phyloP scores from a whole-genome alignment of 108 stramenopile species.

The Fragilariopsis cylindrus region DNA sequence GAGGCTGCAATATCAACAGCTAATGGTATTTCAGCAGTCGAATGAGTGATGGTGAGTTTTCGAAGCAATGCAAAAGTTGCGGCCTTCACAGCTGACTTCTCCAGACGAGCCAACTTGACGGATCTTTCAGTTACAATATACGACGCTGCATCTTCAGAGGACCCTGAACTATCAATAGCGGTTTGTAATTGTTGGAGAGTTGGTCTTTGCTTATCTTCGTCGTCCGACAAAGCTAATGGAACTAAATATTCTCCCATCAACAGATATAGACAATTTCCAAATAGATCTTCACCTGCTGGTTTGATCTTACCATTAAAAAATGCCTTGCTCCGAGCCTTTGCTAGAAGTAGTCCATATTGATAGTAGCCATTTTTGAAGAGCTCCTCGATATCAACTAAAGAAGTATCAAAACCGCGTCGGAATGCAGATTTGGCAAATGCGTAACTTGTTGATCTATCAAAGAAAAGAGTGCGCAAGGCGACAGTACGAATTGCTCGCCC shows the following conservation, averaged over 20 bases:
- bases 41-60: slow-evolving; percentile 46
- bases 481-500: slow-evolving; percentile 53
- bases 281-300: slow-evolving; percentile 57
- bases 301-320: slow-evolving; percentile 28
- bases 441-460: slow-evolving; percentile 43
- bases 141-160: slow-evolving; percentile 2
- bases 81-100: slow-evolving; percentile 1
- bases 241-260: slow-evolving; percentile 58
- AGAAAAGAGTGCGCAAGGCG: slow-evolving; percentile 51
- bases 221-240: slow-evolving; percentile 41
- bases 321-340: slow-evolving; percentile 39
- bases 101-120: neutral
- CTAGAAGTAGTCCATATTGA: slow-evolving; percentile 60
- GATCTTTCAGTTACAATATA: slow-evolving; percentile 22
- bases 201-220: slow-evolving; percentile 20
- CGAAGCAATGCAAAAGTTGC: slow-evolving; percentile 50
- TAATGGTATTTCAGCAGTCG: slow-evolving; percentile 49
- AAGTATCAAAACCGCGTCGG: slow-evolving; percentile 15
- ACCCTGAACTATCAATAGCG: slow-evolving; percentile 16
- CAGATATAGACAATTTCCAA: slow-evolving; percentile 58
- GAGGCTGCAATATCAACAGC: slow-evolving; percentile 64
- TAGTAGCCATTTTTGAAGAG: slow-evolving; percentile 70
- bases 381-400: slow-evolving; percentile 43
- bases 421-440: slow-evolving; percentile 25
- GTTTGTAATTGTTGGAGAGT: slow-evolving; percentile 36